Evolutionary conservation across 306 rosid genomes (phyloP), one percentile per base, ranked within the genome.

Genomic region (Senna tora): DNA sequence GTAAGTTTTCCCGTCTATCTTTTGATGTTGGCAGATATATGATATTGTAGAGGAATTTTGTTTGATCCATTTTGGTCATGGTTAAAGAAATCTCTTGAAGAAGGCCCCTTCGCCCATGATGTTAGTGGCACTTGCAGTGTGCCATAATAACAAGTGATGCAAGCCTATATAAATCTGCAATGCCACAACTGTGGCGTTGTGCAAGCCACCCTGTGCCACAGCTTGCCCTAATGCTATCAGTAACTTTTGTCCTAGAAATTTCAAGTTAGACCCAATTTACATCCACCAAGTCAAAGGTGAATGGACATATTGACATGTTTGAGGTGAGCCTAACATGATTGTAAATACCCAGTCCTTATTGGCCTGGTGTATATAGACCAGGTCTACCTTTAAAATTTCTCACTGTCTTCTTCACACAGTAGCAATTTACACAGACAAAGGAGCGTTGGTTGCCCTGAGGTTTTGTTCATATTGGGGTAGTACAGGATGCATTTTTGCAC

Each of bases 41-140:
- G 42, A 28, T 34, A 15, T 68, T 17, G 10, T 51, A 15, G 59
- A 69, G 46, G 72, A 56, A 19, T 12, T 56, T 56, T n/a, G 55
- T 70, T 57, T 74, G 57, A 70, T 10, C 51, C 73, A 45, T 52
- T 43, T 61, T 66, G 55, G 56, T 60, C 17, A 19, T 56, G 61
- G 62, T 52, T 14, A 14, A 33, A 32, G 42, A 58, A n/a, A 58
- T 20, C 41, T 58, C 7, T 15, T 58, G 65, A 32, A 15, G 22
- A 58, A 32, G 41, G 42, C 43, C 21, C 43, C 30, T 13, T n/a
- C 46, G 33, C 46, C 7, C 34, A 20, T 34, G 43, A 21, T 3
- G 19, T 59, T 6, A 36, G 8, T 33, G 65, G 50, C 19, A 59
- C 15, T 1, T 33, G 46, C 28, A 25, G n/a, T 9, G 15, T 5